A percentile compares a stretch with the other conserved stretches of the same genome.
These are phyloP conservation scores for Didymella glomerata DNA, from an alignment of 2,329 filamentous ascomycete genomes.

Conservation along the genomic window DNA sequence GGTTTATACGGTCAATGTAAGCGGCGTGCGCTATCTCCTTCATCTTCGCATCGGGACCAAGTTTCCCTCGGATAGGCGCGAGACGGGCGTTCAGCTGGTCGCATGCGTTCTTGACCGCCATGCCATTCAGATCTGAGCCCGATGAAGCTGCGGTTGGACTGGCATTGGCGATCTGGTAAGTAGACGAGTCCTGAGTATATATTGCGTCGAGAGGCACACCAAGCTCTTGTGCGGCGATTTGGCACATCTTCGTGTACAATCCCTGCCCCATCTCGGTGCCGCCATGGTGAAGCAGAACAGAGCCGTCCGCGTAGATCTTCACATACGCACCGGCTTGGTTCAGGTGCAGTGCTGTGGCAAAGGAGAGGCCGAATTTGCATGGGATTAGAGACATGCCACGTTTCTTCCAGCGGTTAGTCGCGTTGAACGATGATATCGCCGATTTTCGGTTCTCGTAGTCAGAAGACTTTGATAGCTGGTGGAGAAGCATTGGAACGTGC, in stretches of 20 bases:
- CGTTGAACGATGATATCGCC: slow-evolving; percentile 80
- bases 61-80: slow-evolving; percentile 81
- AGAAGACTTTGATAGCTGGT: slow-evolving; percentile 79
- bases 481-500: slow-evolving; percentile 91
- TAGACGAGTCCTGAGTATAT: slow-evolving; percentile 86
- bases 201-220: slow-evolving; percentile 82
- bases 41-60: slow-evolving; percentile 79
- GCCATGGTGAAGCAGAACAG: slow-evolving; percentile 88
- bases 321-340: slow-evolving; percentile 94
- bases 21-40: slow-evolving; percentile 86
- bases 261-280: slow-evolving; percentile 98
- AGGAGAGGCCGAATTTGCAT: slow-evolving; percentile 96
- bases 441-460: slow-evolving; percentile 74
- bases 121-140: slow-evolving; percentile 92
- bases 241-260: slow-evolving; percentile 93
- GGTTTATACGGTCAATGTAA: slow-evolving; percentile 93
- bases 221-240: slow-evolving; percentile 90
- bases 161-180: slow-evolving; percentile 87
- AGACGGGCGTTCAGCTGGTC: slow-evolving; percentile 86
- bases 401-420: slow-evolving; percentile 88
- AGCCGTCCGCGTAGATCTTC: slow-evolving; percentile 95
- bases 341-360: slow-evolving; percentile 85
- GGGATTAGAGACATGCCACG: slow-evolving; percentile 84
- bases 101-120: slow-evolving; percentile 91
- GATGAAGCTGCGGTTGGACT: slow-evolving; percentile 92